Percentiles rank a stretch among this genome's conserved stretches.
These are phyloP conservation scores for Lippia alba DNA, from an alignment of 305 asterid species.

Conservation along the genomic window DNA sequence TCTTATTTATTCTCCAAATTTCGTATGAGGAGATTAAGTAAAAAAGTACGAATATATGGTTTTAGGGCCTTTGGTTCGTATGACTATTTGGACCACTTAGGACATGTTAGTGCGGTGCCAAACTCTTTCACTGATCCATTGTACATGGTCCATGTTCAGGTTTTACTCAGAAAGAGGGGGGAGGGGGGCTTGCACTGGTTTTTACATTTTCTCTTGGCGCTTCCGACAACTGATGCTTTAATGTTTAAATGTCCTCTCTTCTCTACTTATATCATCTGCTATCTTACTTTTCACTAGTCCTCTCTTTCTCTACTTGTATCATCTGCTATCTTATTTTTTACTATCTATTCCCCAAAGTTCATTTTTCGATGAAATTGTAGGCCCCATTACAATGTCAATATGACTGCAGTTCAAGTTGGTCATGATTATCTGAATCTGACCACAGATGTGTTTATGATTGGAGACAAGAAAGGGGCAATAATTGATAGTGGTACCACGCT, in stretches of 20 bases:
- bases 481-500: conserved; percentile 98
- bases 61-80: conserved; percentile 1
- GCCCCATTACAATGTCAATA: conserved; percentile 97
- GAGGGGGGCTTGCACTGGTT: background rate
- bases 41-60: too few relatives aligned
- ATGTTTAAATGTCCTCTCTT: too few relatives aligned
- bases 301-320: conserved; percentile 23
- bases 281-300: conserved; percentile 11
- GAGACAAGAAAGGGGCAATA: conserved; percentile 80
- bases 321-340: conserved; percentile 21
- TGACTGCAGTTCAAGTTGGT: conserved; percentile 92
- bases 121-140: conserved; percentile 16
- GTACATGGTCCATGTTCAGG: conserved; percentile 25
- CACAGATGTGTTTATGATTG: conserved; percentile 54
- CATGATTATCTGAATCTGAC: conserved; percentile 68
- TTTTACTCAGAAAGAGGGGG: background rate
- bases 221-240: background rate
- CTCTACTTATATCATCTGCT: too few relatives aligned
- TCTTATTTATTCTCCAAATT: background rate
- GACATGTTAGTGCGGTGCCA: conserved; percentile 6
- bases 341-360: conserved; percentile 18
- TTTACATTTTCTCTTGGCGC: conserved; percentile 20
- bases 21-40: too few relatives aligned
- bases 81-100: conserved; percentile 7
- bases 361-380: conserved; percentile 45